phyloP scores from a whole-genome alignment of 2,329 filamentous ascomycete species.

The Neopestalotiopsis clavispora region DNA sequence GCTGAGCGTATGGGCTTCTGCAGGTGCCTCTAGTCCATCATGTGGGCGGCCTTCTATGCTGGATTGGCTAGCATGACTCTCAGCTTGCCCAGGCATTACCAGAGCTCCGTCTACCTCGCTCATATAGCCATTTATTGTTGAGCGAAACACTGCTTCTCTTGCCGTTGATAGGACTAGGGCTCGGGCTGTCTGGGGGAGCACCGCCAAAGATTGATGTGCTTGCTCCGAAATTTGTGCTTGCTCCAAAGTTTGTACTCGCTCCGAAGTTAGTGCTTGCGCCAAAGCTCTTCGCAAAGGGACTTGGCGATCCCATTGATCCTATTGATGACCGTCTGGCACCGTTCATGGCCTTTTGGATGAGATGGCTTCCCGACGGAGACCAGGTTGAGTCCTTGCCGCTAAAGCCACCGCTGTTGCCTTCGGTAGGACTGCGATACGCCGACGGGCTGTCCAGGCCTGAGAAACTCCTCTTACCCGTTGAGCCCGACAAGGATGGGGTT shows the following conservation, averaged over 20 bases:
- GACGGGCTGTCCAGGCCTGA: conserved; percentile 59
- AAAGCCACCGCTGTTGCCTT: conserved; percentile 35
- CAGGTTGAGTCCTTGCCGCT: conserved; percentile 47
- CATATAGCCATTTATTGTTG: conserved; percentile 95
- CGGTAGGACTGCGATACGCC: conserved; percentile 33
- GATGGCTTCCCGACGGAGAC: conserved; percentile 51
- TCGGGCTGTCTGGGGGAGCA: conserved; percentile 70
- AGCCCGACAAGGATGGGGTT: conserved; percentile 69
- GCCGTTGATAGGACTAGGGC: conserved; percentile 62
- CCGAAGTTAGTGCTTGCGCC: conserved; percentile 48
- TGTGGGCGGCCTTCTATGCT: neutral
- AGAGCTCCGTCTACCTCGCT: conserved; percentile 70
- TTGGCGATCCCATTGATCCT: conserved; percentile 57
- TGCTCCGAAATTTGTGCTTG: conserved; percentile 53
- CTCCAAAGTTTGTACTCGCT: conserved; percentile 57
- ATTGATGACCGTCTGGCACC: conserved; percentile 66
- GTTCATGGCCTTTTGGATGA: conserved; percentile 72
- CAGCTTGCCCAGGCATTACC: conserved; percentile 42
- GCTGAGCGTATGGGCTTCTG: too few species aligned
- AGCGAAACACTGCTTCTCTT: conserved; percentile 77
- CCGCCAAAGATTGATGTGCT: conserved; percentile 49
- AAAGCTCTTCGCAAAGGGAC: conserved; percentile 64
- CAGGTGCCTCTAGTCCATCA: too few species aligned
- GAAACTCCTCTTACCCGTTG: conserved; percentile 64
- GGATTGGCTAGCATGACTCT: neutral